Base-by-base conservation (phyloP, 73 alveolate species). In the Breviolum minutum region DNA sequence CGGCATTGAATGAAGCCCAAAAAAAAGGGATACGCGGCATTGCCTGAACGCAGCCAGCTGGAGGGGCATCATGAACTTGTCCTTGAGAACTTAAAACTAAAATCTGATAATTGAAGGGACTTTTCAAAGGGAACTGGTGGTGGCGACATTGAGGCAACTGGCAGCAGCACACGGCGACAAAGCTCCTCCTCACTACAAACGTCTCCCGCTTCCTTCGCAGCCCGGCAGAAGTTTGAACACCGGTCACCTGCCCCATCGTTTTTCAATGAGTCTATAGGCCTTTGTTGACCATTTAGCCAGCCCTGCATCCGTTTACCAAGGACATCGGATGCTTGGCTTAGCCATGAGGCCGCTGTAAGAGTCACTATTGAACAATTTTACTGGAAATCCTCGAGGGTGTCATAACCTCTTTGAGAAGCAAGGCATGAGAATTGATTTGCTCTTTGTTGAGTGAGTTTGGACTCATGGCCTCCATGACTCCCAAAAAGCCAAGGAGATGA, bases 251-350 rank as follows among this genome's bases (percentile, higher is more conserved):
- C 54, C 54, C 54, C 54, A 40, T 40, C 54, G 54, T 40, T 40
- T 40, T 40, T 40, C 54, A 40, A 40, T 0, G 54, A 40, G 54
- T 40, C 3, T 40, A 40, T 40, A 40, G 17, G 77, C 77, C 24
- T 68, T 68, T 68, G n/a, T 68, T 68, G 77, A 22, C 24, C 64
- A 79, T 30, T 9, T 11, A 79, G 27, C 64, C 13, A 9, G 66
- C 26, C 87, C 17, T 16, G 26, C 82, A 12, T 73, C 40, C 82
- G 17, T 26, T n/a, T 7, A 20, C 92, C 74, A 83, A 83, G 92
- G 92, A 83, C 71, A 83, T 83, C 92, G 26, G 92, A 60, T 83
- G 92, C 92, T 83, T 83, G 92, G 92, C 92, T 62, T 24, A 11
- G 27, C 63, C 24, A 8, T n/a, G 64, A 12, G n/a, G 27, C 87